Base-by-base conservation (phyloP, 257 asterid species). In the Rubia yunnanensis region DNA sequence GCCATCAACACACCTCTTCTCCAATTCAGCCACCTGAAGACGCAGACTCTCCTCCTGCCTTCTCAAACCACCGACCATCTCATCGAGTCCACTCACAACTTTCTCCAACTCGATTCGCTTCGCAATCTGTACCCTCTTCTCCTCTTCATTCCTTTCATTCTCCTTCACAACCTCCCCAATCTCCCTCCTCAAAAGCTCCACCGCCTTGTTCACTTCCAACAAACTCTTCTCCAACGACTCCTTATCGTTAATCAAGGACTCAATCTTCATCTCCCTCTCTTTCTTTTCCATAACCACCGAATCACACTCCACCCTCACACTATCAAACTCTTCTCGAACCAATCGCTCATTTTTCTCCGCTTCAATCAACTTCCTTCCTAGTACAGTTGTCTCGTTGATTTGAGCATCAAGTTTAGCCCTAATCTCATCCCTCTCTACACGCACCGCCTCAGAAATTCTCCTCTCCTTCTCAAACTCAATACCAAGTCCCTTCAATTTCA, bases 21-120 rank as follows among this genome's bases (percentile, higher is more conserved):
- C 98, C 78, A 88, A 79, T 64, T 82, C 86, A 0, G 76, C 79
- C 70, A 83, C 71, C 74, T 62, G 59, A 2, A 2, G 46, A 2
- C 49, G 69, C 78, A 88, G 68, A 31, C 23, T 71, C 0, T 18
- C 81, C 82, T 78, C 86, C 72, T 83, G 88, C 38, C 74, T 68
- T 10, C 60, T 68, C 77, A 83, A 78, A 30, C 65, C 60, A 11
- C 26, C 69, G 36, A 82, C 88, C 71, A 50, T 77, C 75, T 78
- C 83, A 36, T 82, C 70, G 53, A 91, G 82, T 34, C 49, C 73
- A 60, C 44, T 52, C 58, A 86, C 82, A 0, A n/a, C 75, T 28
- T 64, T 76, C 76, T 82, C 91, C 83, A 86, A 66, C 74, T 82
- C 84, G 17, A 35, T 36, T 35, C 82, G 77, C 74, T 72, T 86